Conservation (phyloP, 139 green algal genomes). For the Tetraselmis striata region DNA sequence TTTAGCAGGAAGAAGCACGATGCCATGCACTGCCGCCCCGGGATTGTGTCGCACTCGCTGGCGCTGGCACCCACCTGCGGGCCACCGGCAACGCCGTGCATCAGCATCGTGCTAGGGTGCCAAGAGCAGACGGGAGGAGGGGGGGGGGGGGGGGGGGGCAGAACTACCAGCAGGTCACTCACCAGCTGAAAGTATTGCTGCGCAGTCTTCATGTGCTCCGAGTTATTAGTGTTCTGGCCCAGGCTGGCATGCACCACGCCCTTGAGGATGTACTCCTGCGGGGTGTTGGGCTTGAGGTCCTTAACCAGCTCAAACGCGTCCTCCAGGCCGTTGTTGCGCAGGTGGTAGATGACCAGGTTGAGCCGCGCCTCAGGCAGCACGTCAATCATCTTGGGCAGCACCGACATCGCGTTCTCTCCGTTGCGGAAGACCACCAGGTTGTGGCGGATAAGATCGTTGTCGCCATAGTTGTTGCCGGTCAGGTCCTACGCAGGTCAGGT, state of each 20-base stretch:
- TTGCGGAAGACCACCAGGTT: constrained; percentile 75
- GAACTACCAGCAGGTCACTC: neutral
- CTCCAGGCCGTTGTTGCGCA: constrained; percentile 43
- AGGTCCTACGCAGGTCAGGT: too few relatives aligned
- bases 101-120: neutral
- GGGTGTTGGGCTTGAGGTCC: constrained; percentile 62
- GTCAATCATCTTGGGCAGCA: constrained; percentile 56
- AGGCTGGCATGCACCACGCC: constrained; percentile 62
- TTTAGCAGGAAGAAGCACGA: constrained; percentile 74
- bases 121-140: too few relatives aligned
- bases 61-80: constrained; percentile 42
- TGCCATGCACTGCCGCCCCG: constrained; percentile 79
- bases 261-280: constrained; percentile 81
- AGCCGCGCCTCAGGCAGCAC: constrained; percentile 66
- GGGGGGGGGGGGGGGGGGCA: neutral
- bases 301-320: constrained; percentile 68
- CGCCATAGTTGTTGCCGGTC: constrained; percentile 30
- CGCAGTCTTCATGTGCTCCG: constrained; percentile 62
- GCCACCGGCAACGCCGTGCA: neutral
- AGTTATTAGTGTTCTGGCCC: constrained; percentile 50
- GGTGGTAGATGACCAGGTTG: constrained; percentile 79
- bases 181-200: constrained; percentile 79
- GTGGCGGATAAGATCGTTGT: constrained; percentile 67
- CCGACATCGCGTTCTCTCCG: constrained; percentile 60
- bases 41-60: constrained; percentile 80